Evolutionary conservation across 305 asterid genomes (phyloP), one percentile per base, ranked within the genome.

Genomic region (Lippia alba): DNA sequence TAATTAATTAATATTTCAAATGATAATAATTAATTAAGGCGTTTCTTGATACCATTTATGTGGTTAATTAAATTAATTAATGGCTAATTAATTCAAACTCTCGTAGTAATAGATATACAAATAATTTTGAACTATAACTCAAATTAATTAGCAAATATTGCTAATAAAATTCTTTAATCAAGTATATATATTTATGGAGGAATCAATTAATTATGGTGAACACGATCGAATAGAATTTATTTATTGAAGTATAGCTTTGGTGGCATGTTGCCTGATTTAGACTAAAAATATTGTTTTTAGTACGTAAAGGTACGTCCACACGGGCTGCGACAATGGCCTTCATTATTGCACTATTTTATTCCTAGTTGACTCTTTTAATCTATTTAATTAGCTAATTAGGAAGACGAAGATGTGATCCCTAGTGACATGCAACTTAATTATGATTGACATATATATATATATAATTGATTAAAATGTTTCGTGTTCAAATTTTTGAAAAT

Each of bases 221-320:
- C 45, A 39, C 10, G 4, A 39, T 24, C 30, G 30, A 1, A 24
- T 1, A 24, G 10, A 39, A 20, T 30, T 12, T 60, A 39, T 62
- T 17, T 9, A 15, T 0, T 14, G 32, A 67, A 65, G 62, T 57
- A 69, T 48, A 14, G 59, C 50, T 59, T 33, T 69, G 24, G 44
- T 60, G 79, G 59, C 79, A 78, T 66, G 50, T 71, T 75, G 80
- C 80, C 67, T 74, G 78, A 61, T 61, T 60, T 61, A 72, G 71
- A 67, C 69, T 46, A 33, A 61, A 69, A 53, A 40, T 48, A 66
- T 61, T 79, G 72, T 66, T 71, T 4, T 59, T 71, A 62, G 75
- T 79, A 75, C 71, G 77, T 75, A 77, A 71, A 75, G 77, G 72
- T 66, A 75, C 78, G 62, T 32, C 55, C 41, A 69, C 62, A 73